These are phyloP conservation scores for Yamadazyma insecticola DNA, from an alignment of 805 yeast genomes.

Conservation along the genomic window DNA sequence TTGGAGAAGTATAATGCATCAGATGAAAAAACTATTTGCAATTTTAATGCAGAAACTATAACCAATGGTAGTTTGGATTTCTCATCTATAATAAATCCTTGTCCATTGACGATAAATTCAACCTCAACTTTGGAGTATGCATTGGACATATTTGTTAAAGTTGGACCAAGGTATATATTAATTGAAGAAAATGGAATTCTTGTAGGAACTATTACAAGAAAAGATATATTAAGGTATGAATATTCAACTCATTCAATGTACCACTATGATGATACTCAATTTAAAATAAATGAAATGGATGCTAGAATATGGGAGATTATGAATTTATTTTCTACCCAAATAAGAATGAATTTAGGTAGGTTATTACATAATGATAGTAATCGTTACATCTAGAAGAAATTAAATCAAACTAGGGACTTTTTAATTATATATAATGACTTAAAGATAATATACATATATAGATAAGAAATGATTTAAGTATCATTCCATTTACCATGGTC, in stretches of 20 bases:
- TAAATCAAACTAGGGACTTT: no score
- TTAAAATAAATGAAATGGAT: constrained; percentile 19
- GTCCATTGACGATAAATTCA: constrained; percentile 59
- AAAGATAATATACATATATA: no score
- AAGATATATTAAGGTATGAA: constrained; percentile 72
- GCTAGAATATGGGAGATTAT: constrained; percentile 33
- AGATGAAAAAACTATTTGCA: constrained; percentile 5
- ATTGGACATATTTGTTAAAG: constrained; percentile 62
- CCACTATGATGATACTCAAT: constrained; percentile 5
- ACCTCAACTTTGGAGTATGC: constrained; percentile 55
- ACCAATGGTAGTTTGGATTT: constrained; percentile 12
- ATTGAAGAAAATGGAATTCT: constrained; percentile 59
- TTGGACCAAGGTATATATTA: constrained; percentile 75
- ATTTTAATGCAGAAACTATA: constrained; percentile 5
- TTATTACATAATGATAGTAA: constrained; percentile 22
- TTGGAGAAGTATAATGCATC: constrained; percentile 15
- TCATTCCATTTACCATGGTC: constrained; percentile 81
- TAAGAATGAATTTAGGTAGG: constrained; percentile 23
- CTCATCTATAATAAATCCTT: constrained; percentile 37
- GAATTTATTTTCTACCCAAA: constrained; percentile 14
- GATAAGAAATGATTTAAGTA: no score
- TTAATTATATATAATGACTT: no score
- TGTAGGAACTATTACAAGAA: constrained; percentile 77
- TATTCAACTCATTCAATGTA: constrained; percentile 21
- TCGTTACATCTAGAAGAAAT: neutral